Base-by-base conservation (phyloP, 202 grass and related monocot species). In the Digitaria exilis region DNA sequence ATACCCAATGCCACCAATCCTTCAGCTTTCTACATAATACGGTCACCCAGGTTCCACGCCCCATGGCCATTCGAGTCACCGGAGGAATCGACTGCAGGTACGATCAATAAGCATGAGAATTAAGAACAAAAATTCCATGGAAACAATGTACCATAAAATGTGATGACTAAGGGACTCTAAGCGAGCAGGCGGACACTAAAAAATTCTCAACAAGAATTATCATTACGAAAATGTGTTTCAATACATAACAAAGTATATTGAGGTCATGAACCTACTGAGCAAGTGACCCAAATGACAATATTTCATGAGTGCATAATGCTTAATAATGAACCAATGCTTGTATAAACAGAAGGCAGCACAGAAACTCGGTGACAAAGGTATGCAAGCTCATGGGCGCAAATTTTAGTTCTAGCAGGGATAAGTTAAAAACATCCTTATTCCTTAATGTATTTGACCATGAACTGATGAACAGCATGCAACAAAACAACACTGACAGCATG, bases 1-100 rank as follows among this genome's bases (percentile, higher is more conserved):
- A 71, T 96, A 99, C 96, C 96, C 93, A 96, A 87, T 96, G 86
- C 93, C 96, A 99, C 96, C 96, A 99, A 84, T 99, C 96, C 89
- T 72, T 96, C 46, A 99, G 82, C 66, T 99, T 99, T 32, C 96
- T 91, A 78, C 96, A 99, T 63, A 99, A 87, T 22, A 88, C 96
- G 1, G 96, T 99, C 45, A 99, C 93, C 96, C 96, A 99, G 28
- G 96, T 96, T 81, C 89, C 91, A 69, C 87, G 96, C 41, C 93
- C 91, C 88, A 99, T 85, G 62, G 91, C 96, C 96, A 99, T 96
- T 50, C 96, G 91, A 54, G 93, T 99, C 77, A 99, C 68, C 71
- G 96, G 96, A 87, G 96, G 96, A 80, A 99, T 99, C 28, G 91
- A 94, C 96, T 99, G 89, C 87, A 66, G 22, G 88, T 89, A 49